Conservation (phyloP, 371 early-diverging fungal genomes). For the Mucor ambiguus region DNA sequence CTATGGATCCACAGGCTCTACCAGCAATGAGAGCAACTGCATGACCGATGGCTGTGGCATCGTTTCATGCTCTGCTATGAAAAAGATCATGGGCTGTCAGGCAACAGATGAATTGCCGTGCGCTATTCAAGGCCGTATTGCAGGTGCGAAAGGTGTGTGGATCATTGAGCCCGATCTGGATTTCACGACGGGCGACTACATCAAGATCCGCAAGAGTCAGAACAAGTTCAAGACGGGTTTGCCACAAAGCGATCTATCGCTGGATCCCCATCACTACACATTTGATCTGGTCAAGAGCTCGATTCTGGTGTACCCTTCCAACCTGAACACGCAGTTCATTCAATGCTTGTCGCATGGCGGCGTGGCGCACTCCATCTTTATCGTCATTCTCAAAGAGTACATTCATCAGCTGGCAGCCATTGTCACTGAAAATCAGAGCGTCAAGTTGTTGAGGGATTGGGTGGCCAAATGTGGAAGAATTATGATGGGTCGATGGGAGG, state of each 20-base stretch:
- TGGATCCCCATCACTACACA: constrained; percentile 44
- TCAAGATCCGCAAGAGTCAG: constrained; percentile 45
- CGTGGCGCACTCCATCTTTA: constrained; percentile 40
- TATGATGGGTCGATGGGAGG: constrained; percentile 40
- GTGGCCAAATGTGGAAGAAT: constrained; percentile 30
- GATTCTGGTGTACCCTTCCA: constrained; percentile 39
- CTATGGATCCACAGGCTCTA: constrained; percentile 16
- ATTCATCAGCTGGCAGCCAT: constrained; percentile 31
- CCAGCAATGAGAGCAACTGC: constrained; percentile 25
- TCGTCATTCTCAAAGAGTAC: constrained; percentile 42
- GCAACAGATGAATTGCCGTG: constrained; percentile 41
- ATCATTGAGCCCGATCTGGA: constrained; percentile 40
- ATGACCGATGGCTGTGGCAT: constrained; percentile 59
- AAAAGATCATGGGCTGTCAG: constrained; percentile 39
- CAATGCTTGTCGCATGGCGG: constrained; percentile 46
- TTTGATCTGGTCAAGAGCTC: constrained; percentile 49
- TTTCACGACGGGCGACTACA: constrained; percentile 36
- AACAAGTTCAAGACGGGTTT: constrained; percentile 48
- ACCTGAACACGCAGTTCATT: constrained; percentile 53
- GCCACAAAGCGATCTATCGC: constrained; percentile 23
- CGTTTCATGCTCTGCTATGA: constrained; percentile 51
- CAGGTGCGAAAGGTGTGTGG: constrained; percentile 57
- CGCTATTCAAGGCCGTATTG: constrained; percentile 56
- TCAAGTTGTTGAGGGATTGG: constrained; percentile 43
- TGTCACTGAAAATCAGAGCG: constrained; percentile 34